phyloP scores from a whole-genome alignment of 2,329 filamentous ascomycete genomes.

The Drechmeria coniospora region DNA sequence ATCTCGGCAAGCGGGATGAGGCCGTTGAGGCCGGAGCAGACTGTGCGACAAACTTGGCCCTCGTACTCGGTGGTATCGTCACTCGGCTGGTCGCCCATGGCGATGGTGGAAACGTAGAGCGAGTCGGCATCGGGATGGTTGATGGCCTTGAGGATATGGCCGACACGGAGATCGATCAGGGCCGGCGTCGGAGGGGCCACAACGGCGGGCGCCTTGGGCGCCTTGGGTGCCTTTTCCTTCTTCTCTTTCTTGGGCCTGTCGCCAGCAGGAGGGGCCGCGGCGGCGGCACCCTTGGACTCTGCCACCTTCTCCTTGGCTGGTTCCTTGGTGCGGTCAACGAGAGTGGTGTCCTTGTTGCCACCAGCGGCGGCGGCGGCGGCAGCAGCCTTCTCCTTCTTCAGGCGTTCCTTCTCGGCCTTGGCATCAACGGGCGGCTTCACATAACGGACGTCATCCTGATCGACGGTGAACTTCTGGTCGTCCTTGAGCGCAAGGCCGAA shows the following conservation, averaged over 20 bases:
- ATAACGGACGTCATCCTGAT: slow-evolving; percentile 67
- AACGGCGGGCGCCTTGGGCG: slow-evolving; percentile 48
- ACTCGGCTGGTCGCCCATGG: slow-evolving; percentile 75
- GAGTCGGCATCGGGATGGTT: slow-evolving; percentile 95
- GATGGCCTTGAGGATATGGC: slow-evolving; percentile 91
- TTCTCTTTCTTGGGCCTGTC: slow-evolving; percentile 63
- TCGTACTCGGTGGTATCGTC: slow-evolving; percentile 88
- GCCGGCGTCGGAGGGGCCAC: slow-evolving; percentile 66
- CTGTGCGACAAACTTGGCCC: slow-evolving; percentile 80
- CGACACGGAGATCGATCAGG: slow-evolving; percentile 88
- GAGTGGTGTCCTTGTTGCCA: slow-evolving; percentile 20
- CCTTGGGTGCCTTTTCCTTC: slow-evolving; percentile 76
- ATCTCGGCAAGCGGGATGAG: slow-evolving; percentile 87
- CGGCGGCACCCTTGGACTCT: slow-evolving; percentile 25
- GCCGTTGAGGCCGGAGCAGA: slow-evolving; percentile 93
- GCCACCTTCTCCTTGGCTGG: slow-evolving; percentile 39
- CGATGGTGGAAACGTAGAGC: slow-evolving; percentile 88
- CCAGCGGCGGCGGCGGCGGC: slow-evolving; percentile 38
- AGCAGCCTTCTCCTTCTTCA: slow-evolving; percentile 89
- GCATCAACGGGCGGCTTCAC: slow-evolving; percentile 79
- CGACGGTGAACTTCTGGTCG: slow-evolving; percentile 61
- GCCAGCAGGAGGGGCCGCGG: slow-evolving; percentile 16
- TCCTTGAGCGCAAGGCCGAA: slow-evolving; percentile 55
- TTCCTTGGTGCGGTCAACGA: slow-evolving; percentile 47
- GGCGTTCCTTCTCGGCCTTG: slow-evolving; percentile 89